Evolutionary conservation across 2,329 filamentous ascomycete genomes (phyloP).

Genomic region (Lachnellula subtilissima): DNA sequence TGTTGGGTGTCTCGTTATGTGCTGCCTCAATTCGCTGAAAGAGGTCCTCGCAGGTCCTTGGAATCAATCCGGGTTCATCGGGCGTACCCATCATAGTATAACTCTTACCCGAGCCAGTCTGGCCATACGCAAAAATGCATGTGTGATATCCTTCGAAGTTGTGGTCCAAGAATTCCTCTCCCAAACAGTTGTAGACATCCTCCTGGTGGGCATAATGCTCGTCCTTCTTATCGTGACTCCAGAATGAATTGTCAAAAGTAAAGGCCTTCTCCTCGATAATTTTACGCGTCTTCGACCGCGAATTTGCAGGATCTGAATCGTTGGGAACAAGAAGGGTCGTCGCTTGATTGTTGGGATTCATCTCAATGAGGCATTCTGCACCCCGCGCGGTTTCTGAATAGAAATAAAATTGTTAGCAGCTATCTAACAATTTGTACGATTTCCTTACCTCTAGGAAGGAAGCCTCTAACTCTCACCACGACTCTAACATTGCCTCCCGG

Average conservation of each 20-base stretch:
- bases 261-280: conserved; percentile 84
- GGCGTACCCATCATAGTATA: conserved; percentile 96
- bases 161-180: conserved; percentile 96
- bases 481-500: conserved; percentile 74
- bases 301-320: conserved; percentile 48
- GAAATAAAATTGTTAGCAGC: conserved; percentile 14
- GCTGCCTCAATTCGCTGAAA: conserved; percentile 85
- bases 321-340: conserved; percentile 74
- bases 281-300: conserved; percentile 63
- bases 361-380: conserved; percentile 80
- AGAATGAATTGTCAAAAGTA: conserved; percentile 97
- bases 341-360: conserved; percentile 82
- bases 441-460: conserved; percentile 67
- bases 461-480: conserved; percentile 74
- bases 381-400: conserved; percentile 70
- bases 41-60: conserved; percentile 89
- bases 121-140: conserved; percentile 97
- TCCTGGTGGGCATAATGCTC: conserved; percentile 87
- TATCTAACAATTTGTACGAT: conserved; percentile 6
- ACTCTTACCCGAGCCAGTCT: conserved; percentile 95
- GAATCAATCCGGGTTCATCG: conserved; percentile 85
- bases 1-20: conserved; percentile 73
- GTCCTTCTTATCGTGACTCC: conserved; percentile 79
- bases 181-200: conserved; percentile 88
- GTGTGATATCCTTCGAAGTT: conserved; percentile 99